phyloP scores from a whole-genome alignment of 148 eudicot species.

The Rhododendron kiyosumense region DNA sequence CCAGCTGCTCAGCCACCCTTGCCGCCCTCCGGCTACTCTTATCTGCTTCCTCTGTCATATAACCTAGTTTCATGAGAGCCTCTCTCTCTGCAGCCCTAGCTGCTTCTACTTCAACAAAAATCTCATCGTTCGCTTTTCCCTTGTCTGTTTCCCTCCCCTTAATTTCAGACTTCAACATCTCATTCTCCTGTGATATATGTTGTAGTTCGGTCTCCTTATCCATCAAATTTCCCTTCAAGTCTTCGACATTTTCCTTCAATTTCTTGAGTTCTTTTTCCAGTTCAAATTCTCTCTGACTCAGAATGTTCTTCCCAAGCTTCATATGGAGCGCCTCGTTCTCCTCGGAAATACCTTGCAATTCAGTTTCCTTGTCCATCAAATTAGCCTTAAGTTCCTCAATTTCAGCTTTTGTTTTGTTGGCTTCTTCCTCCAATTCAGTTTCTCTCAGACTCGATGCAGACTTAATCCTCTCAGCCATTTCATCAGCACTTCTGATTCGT shows the following conservation, averaged over 20 bases:
- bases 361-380: conserved; percentile 86
- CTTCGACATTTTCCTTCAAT: conserved; percentile 28
- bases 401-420: conserved; percentile 37
- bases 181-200: conserved; percentile 47
- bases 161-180: conserved; percentile 43
- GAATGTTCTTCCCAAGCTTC: conserved; percentile 33
- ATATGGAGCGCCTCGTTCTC: conserved; percentile 53
- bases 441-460: conserved; percentile 40
- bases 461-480: conserved; percentile 36
- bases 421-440: conserved; percentile 55
- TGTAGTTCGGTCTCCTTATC: conserved; percentile 57
- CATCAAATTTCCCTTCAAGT: conserved; percentile 42
- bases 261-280: conserved; percentile 37
- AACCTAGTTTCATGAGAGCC: conserved; percentile 47
- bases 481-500: conserved; percentile 37
- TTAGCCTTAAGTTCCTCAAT: conserved; percentile 68
- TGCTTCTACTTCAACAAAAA: conserved; percentile 35
- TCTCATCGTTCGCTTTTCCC: conserved; percentile 16
- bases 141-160: conserved; percentile 30
- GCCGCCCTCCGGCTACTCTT: conserved; percentile 47
- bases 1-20: conserved; percentile 60
- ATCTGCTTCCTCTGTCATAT: conserved; percentile 44
- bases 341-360: conserved; percentile 61
- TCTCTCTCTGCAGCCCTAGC: conserved; percentile 52
- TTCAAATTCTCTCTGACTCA: conserved; percentile 34